Percentiles rank a stretch among this genome's conserved stretches.
These are phyloP conservation scores for Scenedesmus sp. DNA, from an alignment of 163 green algal genomes.

Conservation along the genomic window DNA sequence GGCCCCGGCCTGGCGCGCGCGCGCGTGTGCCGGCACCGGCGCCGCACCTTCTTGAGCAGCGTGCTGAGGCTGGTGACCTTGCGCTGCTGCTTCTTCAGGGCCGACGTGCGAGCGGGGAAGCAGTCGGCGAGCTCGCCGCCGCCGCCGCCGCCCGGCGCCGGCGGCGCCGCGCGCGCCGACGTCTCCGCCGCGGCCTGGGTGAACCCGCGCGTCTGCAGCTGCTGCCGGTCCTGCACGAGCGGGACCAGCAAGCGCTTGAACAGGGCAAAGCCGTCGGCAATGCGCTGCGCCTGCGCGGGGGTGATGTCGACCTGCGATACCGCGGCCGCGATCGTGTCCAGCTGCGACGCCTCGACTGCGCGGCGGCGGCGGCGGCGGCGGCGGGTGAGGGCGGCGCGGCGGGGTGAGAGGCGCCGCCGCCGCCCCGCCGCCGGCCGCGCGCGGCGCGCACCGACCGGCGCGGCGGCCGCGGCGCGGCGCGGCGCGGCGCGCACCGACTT, in stretches of 20 bases:
- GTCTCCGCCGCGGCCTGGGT: neutral
- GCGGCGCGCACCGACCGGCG: neutral
- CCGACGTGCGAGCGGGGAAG: neutral
- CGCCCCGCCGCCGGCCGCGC: neutral
- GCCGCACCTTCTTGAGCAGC: slow-evolving; percentile 18
- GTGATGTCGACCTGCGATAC: slow-evolving; percentile 12
- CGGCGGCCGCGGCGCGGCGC: neutral
- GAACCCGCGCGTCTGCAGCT: slow-evolving; percentile 5
- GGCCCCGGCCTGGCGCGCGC: no score
- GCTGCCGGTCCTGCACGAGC: slow-evolving; percentile 6
- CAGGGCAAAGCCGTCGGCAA: neutral
- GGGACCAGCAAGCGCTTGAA: slow-evolving; percentile 33
- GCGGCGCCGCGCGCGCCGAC: neutral
- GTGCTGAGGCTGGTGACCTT: slow-evolving; percentile 13
- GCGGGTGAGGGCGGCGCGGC: neutral
- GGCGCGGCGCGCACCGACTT: neutral
- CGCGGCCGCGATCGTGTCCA: neutral
- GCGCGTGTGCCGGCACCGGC: neutral
- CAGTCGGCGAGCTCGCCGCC: neutral
- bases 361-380: neutral
- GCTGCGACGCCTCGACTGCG: neutral
- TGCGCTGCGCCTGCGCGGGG: slow-evolving; percentile 11
- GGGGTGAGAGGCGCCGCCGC: neutral
- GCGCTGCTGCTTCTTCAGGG: slow-evolving; percentile 23
- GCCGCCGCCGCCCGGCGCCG: neutral